Base-by-base conservation (phyloP, 2,329 filamentous ascomycete species). In the Fusarium robinianum region DNA sequence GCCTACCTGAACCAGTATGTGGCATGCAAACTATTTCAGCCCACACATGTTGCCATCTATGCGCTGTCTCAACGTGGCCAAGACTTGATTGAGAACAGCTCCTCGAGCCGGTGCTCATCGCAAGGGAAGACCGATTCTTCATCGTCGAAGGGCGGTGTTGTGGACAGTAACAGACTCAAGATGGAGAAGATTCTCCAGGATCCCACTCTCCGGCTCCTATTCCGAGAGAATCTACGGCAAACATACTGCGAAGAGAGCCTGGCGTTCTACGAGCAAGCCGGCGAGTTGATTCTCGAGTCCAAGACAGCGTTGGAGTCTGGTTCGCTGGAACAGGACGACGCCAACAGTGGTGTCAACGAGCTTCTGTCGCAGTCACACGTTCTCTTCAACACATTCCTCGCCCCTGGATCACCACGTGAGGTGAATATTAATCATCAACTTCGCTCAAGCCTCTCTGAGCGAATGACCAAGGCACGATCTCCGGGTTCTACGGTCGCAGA, bases 171-270 rank as follows among this genome's bases (percentile, higher is more conserved):
- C 71, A 95, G 91, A 37, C 91, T 92, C 67, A 85, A 92, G 41
- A 81, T 97, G 57, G 90, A 94, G 58, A 88, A 91, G 71, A 97
- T 99, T 56, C 79, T 99, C 46, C 87, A 85, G 56, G 92, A 97
- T 65, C 84, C 92, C 1, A 92, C 92, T 2, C 76, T 96, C 47
- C 83, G 92, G 37, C 73, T 97, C 23, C 75, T 97, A 5, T 99
- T 96, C 78, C 81, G 91, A 49, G 94, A 99, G 70, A 96, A 96
- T 66, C 75, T 97, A 45, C 83, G 90, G 37, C 90, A 96, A 65
- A 97, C 91, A 2, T 87, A 96, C 62, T 97, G 94, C 70, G 92
- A 97, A 67, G 94, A 99, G 76, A 97, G 97, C 61, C 67, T 97
- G 45, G 89, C 90, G 0, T 99, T 99, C 70, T 97, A 96, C 66